Percentiles rank a stretch among this genome's conserved stretches.
Conservation (phyloP, 2,329 filamentous ascomycete genomes). For the Colletotrichum truncatum region DNA sequence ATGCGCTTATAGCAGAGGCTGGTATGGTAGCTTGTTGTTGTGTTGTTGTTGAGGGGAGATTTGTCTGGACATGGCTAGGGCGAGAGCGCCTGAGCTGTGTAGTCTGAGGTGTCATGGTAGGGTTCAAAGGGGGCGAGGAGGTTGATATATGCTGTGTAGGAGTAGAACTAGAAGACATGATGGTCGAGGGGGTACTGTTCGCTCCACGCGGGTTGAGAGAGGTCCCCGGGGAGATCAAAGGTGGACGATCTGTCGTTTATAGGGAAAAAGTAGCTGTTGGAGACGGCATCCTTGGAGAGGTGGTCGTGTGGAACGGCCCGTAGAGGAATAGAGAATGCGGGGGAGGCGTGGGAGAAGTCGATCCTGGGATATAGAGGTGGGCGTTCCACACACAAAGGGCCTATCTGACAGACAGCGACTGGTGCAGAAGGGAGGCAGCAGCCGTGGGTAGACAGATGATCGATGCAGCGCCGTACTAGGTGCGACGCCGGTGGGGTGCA, state of each 20-base stretch:
- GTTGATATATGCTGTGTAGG: conserved; percentile 39
- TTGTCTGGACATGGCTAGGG: conserved; percentile 59
- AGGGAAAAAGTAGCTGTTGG: conserved; percentile 27
- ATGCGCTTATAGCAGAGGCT: conserved; percentile 63
- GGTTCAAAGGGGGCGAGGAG: conserved; percentile 41
- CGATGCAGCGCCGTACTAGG: conserved; percentile 12
- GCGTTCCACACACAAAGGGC: conserved; percentile 25
- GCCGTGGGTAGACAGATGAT: conserved; percentile 24
- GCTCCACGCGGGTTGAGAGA: conserved; percentile 12
- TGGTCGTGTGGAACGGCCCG: conserved; percentile 33
- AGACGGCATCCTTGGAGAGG: conserved; percentile 33
- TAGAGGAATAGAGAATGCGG: conserved; percentile 28
- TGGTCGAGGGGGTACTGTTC: conserved; percentile 20
- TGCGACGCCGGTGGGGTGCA: conserved; percentile 10
- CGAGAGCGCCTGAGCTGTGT: conserved; percentile 51
- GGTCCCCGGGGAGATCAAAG: conserved; percentile 22
- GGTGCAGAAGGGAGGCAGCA: conserved; percentile 15
- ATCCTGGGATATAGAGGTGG: conserved; percentile 25
- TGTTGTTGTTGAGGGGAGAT: conserved; percentile 39
- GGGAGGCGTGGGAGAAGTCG: conserved; percentile 26
- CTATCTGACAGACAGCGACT: conserved; percentile 28
- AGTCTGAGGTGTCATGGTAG: conserved; percentile 53
- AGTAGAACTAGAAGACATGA: conserved; percentile 42
- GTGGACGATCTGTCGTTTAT: conserved; percentile 31
- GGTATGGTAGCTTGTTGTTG: conserved; percentile 50